Evolutionary conservation across 768 basidiomycete genomes (phyloP).

Genomic region (Suillus bovinus): DNA sequence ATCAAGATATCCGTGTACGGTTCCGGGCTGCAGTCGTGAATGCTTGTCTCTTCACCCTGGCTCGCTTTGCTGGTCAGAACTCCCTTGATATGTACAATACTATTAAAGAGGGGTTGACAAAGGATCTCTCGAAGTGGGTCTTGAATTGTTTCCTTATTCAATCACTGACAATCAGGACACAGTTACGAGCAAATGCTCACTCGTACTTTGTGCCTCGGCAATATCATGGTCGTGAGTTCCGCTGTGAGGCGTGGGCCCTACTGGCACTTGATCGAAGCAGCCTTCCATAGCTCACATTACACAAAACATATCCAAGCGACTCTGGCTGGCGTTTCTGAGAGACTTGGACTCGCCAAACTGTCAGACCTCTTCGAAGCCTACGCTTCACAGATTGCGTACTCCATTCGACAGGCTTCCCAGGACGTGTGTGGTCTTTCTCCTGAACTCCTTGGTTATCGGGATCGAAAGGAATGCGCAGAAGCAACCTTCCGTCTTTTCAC

Average conservation of each 20-base stretch:
- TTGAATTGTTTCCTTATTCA: conserved; percentile 6
- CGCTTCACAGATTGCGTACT: conserved; percentile 71
- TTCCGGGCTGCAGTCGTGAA: conserved; percentile 69
- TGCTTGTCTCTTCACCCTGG: conserved; percentile 55
- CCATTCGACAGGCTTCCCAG: conserved; percentile 50
- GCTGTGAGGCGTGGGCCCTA: conserved; percentile 79
- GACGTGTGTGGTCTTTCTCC: conserved; percentile 67
- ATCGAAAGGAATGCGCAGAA: conserved; percentile 64
- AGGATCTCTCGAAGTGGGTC: conserved; percentile 52
- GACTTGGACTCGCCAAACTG: conserved; percentile 64
- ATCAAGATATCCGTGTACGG: conserved; percentile 83
- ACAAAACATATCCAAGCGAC: conserved; percentile 44
- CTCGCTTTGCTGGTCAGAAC: conserved; percentile 35
- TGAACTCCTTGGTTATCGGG: conserved; percentile 72
- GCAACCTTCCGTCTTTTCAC: conserved; percentile 68
- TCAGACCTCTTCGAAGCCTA: conserved; percentile 76
- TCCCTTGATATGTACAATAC: conserved; percentile 45
- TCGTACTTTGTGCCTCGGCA: conserved; percentile 67
- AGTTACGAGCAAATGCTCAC: conserved; percentile 81
- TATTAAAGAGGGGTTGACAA: conserved; percentile 47
- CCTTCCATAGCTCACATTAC: conserved; percentile 33
- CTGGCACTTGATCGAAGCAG: conserved; percentile 83
- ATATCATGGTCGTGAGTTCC: conserved; percentile 78
- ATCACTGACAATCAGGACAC: conserved; percentile 16
- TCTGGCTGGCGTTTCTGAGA: conserved; percentile 58